Conservation (phyloP, 2,329 filamentous ascomycete genomes). For the Verticillium alfalfae region DNA sequence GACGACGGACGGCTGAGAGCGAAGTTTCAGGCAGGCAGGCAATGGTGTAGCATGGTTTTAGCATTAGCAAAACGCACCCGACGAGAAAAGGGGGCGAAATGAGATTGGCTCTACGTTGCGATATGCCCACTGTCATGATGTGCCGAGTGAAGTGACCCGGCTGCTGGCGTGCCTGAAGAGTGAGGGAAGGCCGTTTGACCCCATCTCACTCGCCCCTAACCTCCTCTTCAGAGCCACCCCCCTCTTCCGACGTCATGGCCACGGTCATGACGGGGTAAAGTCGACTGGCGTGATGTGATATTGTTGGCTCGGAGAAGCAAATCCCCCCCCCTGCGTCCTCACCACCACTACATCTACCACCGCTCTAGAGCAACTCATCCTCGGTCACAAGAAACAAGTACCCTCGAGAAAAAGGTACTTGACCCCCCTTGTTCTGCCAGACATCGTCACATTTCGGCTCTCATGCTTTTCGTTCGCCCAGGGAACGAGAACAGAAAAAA, state of each 20-base stretch:
- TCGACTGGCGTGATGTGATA: no score
- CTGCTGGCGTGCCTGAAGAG: not conserved
- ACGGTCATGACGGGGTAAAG: no score
- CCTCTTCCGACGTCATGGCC: not conserved
- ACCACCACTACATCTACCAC: not conserved
- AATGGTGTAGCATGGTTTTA: not conserved
- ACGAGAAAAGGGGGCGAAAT: not conserved
- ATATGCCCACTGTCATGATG: not conserved
- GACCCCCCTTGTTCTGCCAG: not conserved
- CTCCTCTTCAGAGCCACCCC: no score
- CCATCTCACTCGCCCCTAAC: no score
- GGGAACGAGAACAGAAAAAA: not conserved
- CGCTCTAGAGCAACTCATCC: not conserved
- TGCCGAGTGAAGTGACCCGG: not conserved
- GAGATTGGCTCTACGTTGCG: not conserved
- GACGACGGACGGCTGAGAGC: not conserved
- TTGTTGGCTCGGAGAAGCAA: not conserved
- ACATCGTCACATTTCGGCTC: not conserved
- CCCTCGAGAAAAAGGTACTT: not conserved
- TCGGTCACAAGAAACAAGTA: not conserved
- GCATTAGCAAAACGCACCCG: not conserved
- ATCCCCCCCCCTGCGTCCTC: not conserved
- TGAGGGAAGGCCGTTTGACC: no score
- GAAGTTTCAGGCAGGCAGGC: not conserved
- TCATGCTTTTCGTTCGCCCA: not conserved